Conservation (phyloP, 768 basidiomycete genomes). For the Gymnopilus junonius region DNA sequence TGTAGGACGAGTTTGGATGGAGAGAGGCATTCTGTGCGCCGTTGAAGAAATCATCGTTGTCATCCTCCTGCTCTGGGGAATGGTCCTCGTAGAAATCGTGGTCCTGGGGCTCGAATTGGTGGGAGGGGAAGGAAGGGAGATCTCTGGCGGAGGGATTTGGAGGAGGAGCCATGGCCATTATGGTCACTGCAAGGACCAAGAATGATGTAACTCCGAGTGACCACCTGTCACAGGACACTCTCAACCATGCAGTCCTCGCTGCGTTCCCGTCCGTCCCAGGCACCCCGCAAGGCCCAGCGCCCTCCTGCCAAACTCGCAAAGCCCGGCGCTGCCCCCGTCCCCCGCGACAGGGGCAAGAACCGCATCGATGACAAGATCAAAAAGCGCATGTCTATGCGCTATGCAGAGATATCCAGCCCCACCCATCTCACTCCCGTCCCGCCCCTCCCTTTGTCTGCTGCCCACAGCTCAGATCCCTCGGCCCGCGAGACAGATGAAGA, state of each 20-base stretch:
- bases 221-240: not conserved
- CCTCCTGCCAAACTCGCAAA: conserved; percentile 39
- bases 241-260: conserved; percentile 54
- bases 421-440: conserved; percentile 58
- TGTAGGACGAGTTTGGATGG: conserved; percentile 34
- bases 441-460: conserved; percentile 34
- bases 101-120: conserved; percentile 39
- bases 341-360: conserved; percentile 54
- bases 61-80: conserved; percentile 49
- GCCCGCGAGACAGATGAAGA: conserved; percentile 52
- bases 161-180: conserved; percentile 22
- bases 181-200: conserved; percentile 19
- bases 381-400: conserved; percentile 95
- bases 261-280: conserved; percentile 55
- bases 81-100: conserved; percentile 44
- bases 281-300: conserved; percentile 42
- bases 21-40: conserved; percentile 35
- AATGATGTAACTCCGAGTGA: conserved; percentile 7
- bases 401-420: conserved; percentile 83
- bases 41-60: conserved; percentile 52
- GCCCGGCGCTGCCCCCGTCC: conserved; percentile 30
- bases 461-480: conserved; percentile 24
- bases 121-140: conserved; percentile 30
- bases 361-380: conserved; percentile 89
- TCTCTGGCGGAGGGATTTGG: conserved; percentile 29